These are phyloP conservation scores for Xerocomus potaroensis DNA, from an alignment of 768 basidiomycete genomes.

Conservation along the genomic window DNA sequence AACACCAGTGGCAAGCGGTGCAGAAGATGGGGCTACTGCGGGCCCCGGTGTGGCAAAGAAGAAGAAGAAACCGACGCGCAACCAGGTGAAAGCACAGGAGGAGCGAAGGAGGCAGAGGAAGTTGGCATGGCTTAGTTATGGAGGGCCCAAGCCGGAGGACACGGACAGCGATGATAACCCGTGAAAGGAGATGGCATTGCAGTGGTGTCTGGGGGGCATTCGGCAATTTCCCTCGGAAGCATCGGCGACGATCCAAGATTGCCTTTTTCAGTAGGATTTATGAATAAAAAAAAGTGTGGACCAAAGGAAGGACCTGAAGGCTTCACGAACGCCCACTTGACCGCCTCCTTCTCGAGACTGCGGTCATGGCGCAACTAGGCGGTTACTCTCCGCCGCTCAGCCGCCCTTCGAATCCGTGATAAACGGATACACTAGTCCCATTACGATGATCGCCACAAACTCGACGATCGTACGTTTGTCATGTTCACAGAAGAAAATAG, in stretches of 20 bases:
- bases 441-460: constrained; percentile 13
- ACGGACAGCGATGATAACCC: constrained; percentile 59
- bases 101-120: constrained; percentile 79
- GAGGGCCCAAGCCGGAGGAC: constrained; percentile 80
- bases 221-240: constrained; percentile 14
- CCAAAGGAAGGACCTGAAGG: neutral
- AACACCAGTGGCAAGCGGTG: constrained; percentile 79
- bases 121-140: constrained; percentile 76
- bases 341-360: constrained; percentile 6
- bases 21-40: constrained; percentile 48
- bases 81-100: constrained; percentile 85
- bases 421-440: neutral
- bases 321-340: neutral
- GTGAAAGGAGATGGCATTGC: constrained; percentile 4
- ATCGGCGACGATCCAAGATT: constrained; percentile 30
- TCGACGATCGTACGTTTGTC: constrained; percentile 7
- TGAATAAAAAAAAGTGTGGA: constrained; percentile 12
- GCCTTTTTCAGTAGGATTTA: constrained; percentile 21
- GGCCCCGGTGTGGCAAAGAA: constrained; percentile 45
- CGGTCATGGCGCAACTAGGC: constrained; percentile 3
- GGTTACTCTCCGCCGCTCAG: constrained; percentile 1
- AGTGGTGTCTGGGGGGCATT: constrained; percentile 20
- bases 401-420: constrained; percentile 1
- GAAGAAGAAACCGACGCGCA: constrained; percentile 91
- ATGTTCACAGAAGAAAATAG: too few species aligned